Base-by-base conservation (phyloP, 2,329 filamentous ascomycete genomes). In the Sporothrix sp. region DNA sequence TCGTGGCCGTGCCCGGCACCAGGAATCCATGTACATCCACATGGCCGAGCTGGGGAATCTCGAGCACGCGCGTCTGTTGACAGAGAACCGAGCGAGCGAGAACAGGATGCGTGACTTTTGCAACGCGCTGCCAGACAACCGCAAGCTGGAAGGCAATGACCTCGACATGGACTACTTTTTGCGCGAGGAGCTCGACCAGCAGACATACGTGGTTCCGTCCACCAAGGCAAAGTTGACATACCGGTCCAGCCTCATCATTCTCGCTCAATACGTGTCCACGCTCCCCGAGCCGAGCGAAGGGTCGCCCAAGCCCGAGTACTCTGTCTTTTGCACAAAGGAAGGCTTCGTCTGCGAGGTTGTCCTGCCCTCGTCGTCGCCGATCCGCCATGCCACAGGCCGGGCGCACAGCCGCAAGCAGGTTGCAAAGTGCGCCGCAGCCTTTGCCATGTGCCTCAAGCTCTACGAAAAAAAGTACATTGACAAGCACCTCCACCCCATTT, bases 401-500 rank as follows among this genome's bases (percentile, higher is more conserved):
- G 68, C 79, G 0, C 79, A 83, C 50, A 63, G 71, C 7, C 86
- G 75, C 52, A 97, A 95, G 65, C 74, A 81, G 27, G 68, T 84
- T 16, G 91, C 93, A 4, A 94, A 93, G 64, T 87, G 87, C 57
- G 87, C 90, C 0, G 91, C 90, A 3, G 91, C 93, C 0, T 97
- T 91, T 62, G 79, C 89, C 60, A 79, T 85, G 46, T 96, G 90
- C 60, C 63, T 88, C 1, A 63, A 80, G 54, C 72, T 98, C 14
- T 72, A 83, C 43, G 72, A 78, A 52, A 74, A 76, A 48, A 76
- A 77, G 2, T 80, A 84, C 53, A 71, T 98, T 5, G 79, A 96
- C 61, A 75, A 81, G 1, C 71, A 88, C 61, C 72, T 97, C 2
- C 76, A 87, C 50, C 87, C 93, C 0, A 78, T 76, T 0, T 86